Base-by-base conservation (phyloP, 2,329 filamentous ascomycete species). In the Scedosporium apiospermum region DNA sequence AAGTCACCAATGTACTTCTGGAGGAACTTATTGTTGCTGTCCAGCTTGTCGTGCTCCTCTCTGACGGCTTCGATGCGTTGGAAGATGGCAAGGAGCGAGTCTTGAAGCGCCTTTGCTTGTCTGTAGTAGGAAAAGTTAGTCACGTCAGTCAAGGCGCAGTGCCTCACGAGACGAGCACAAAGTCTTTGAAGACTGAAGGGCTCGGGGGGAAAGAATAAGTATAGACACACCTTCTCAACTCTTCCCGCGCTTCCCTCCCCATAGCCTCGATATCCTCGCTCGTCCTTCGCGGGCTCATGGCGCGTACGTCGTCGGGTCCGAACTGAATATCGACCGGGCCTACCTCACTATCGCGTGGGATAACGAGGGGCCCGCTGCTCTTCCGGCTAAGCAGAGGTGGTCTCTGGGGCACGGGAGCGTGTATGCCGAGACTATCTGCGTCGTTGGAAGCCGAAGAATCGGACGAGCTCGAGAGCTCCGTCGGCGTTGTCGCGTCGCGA, bases 1-100 rank as follows among this genome's bases (percentile, higher is more conserved):
- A 98, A 82, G 71, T 96, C 93, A 67, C 93, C 93, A 70, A 98
- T 98, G 73, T 98, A 98, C 74, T 96, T 96, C 75, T 98, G 93
- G 58, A 99, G 78, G 71, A 98, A 97, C 71, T 92, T 93, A 81
- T 99, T 99, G 74, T 97, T 93, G 74, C 84, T 95, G 75, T 98
- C 93, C 62, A 99, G 86, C 76, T 96, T 97, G 77, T 97, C 91
- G 72, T 99, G 93, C 72, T 98, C 93, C 68, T 90, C 88, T 74
- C 92, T 91, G 66, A 98, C 93, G 34, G 91, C 90, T 72, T 99
- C 95, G 73, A 98, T 96, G 60, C 92, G 89, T 75, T 96, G 91
- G 67, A 96, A 91, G 53, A 98, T 89, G 66, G 89, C 90, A 65
- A 96, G 82, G 41, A 99, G 85, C 30, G 91, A 96, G 62, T 92